phyloP scores from a whole-genome alignment of 129 eudicot species.

The Pulicaria dysenterica region DNA sequence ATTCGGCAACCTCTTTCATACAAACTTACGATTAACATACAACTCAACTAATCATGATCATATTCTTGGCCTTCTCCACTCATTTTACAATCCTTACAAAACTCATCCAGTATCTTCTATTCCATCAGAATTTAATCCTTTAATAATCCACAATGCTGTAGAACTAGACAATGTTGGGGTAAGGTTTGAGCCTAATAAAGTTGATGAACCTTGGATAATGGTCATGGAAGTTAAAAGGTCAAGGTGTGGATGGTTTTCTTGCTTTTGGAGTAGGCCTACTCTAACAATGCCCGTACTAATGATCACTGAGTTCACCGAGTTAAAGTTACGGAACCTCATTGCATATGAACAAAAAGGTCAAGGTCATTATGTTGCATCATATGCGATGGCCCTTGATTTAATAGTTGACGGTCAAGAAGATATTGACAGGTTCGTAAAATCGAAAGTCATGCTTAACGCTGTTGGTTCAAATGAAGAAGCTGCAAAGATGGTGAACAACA shows the following conservation, averaged over 20 bases:
- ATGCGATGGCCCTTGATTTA: slow-evolving; percentile 22
- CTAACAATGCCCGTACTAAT: background rate
- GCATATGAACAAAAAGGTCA: slow-evolving; percentile 23
- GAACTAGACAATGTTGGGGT: slow-evolving; percentile 14
- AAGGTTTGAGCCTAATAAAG: background rate
- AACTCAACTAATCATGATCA: background rate
- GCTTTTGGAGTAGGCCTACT: background rate
- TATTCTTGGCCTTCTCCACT: background rate
- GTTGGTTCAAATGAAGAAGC: slow-evolving; percentile 14
- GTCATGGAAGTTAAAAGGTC: background rate
- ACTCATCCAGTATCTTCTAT: no score
- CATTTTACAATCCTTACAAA: no score
- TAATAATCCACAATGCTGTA: background rate
- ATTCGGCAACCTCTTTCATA: background rate
- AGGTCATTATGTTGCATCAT: slow-evolving; percentile 6
- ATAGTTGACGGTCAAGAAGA: slow-evolving; percentile 17
- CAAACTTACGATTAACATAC: background rate
- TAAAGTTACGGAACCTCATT: slow-evolving; percentile 27
- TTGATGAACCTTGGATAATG: background rate
- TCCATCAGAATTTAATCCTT: no score
- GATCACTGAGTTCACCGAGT: slow-evolving; percentile 16
- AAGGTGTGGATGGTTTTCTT: background rate
- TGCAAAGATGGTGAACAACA: background rate
- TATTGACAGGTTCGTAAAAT: slow-evolving; percentile 1
- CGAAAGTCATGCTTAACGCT: slow-evolving; percentile 3